Evolutionary conservation across 2,329 filamentous ascomycete genomes (phyloP).

Genomic region (Trichophyton equinum): DNA sequence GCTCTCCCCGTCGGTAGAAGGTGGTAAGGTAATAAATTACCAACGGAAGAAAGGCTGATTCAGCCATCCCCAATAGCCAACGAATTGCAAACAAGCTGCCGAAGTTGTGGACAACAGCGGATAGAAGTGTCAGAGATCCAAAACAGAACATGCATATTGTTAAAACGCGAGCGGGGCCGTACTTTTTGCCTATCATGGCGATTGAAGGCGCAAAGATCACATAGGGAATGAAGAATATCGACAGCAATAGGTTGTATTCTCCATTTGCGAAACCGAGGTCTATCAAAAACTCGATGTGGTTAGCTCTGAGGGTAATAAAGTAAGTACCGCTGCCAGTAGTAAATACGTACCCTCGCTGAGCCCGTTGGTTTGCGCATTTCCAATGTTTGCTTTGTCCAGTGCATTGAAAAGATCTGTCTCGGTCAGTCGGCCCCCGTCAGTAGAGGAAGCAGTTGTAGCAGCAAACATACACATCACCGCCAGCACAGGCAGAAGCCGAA

Average conservation of each 20-base stretch:
- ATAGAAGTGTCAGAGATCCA: slow-evolving; percentile 51
- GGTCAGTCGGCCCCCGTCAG: slow-evolving; percentile 5
- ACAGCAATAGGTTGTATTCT: slow-evolving; percentile 57
- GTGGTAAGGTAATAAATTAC: slow-evolving; percentile 53
- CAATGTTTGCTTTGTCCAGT: slow-evolving; percentile 39
- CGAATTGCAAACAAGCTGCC: slow-evolving; percentile 53
- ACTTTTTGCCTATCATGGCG: slow-evolving; percentile 55
- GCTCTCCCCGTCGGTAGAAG: slow-evolving; percentile 60
- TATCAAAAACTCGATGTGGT: slow-evolving; percentile 8
- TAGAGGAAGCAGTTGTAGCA: neutral
- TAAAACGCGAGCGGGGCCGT: slow-evolving; percentile 50
- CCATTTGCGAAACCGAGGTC: slow-evolving; percentile 46
- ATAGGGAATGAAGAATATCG: slow-evolving; percentile 64
- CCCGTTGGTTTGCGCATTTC: slow-evolving; percentile 47
- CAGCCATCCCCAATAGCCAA: slow-evolving; percentile 58
- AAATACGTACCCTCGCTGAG: slow-evolving; percentile 27
- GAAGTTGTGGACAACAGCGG: slow-evolving; percentile 47
- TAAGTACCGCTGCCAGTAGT: neutral
- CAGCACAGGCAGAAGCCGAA: slow-evolving; percentile 42
- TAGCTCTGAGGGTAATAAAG: neutral
- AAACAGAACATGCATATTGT: slow-evolving; percentile 58
- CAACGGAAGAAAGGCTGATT: slow-evolving; percentile 57
- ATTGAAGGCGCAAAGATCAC: slow-evolving; percentile 56
- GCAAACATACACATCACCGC: slow-evolving; percentile 41
- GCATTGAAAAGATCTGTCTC: slow-evolving; percentile 42